phyloP scores from a whole-genome alignment of 148 eudicot species.

The Mesembryanthemum crystallinum region DNA sequence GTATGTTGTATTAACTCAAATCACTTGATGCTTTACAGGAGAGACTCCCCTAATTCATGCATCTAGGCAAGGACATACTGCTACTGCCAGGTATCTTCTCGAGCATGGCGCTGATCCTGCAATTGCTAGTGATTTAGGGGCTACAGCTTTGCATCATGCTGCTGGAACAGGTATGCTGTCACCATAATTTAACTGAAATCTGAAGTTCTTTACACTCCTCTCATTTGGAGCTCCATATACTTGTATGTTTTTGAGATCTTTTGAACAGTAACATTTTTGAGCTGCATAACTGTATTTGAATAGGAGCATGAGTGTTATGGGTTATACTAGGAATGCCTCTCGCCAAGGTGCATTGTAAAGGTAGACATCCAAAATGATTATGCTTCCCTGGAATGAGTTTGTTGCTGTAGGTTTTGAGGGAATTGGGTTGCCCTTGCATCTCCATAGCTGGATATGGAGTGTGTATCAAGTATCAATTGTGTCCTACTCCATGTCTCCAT shows the following conservation, averaged over 20 bases:
- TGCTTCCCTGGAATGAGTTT: too few relatives aligned
- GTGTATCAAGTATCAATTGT: too few relatives aligned
- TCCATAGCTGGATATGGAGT: too few relatives aligned
- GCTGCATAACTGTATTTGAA: too few relatives aligned
- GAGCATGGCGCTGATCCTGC: slow-evolving; percentile 78
- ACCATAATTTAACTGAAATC: not conserved
- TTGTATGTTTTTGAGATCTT: not conserved
- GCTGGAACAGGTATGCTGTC: slow-evolving; percentile 73
- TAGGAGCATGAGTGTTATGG: too few relatives aligned
- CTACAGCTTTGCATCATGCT: slow-evolving; percentile 90
- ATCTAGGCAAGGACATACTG: slow-evolving; percentile 81
- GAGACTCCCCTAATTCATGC: slow-evolving; percentile 95
- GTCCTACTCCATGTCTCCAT: too few relatives aligned
- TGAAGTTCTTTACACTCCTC: not conserved
- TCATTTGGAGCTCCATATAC: not conserved
- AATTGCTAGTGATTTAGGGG: slow-evolving; percentile 76
- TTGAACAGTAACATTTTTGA: too few relatives aligned
- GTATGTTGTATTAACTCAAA: not conserved
- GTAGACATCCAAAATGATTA: too few relatives aligned
- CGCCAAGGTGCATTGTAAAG: too few relatives aligned
- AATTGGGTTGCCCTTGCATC: too few relatives aligned
- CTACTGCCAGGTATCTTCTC: slow-evolving; percentile 70
- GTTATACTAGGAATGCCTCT: too few relatives aligned
- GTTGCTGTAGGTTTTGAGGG: too few relatives aligned
- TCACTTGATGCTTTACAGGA: slow-evolving; percentile 40